A percentile compares a stretch with the other conserved stretches of the same genome.
These are phyloP conservation scores for Rhodamnia argentea DNA, from an alignment of 345 rosid species.

Conservation along the genomic window DNA sequence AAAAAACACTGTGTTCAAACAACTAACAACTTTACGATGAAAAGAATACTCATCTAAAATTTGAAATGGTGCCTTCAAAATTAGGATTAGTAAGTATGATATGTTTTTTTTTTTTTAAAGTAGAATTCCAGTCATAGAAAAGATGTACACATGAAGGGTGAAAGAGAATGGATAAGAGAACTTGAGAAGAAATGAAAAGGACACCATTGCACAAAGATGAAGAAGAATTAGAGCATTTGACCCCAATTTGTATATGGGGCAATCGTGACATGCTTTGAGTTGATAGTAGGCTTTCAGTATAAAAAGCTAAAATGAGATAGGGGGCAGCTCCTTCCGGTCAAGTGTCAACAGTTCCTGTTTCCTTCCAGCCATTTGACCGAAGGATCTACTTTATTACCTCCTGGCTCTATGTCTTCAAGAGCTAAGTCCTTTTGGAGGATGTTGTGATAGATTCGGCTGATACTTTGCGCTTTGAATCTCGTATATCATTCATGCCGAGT, in stretches of 20 bases:
- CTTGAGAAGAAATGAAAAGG: not conserved
- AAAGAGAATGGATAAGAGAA: not conserved
- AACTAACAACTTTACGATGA: not conserved
- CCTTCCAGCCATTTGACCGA: not conserved
- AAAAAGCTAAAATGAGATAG: not conserved
- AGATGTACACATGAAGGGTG: not conserved
- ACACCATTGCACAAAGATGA: not conserved
- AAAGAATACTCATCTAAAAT: not conserved
- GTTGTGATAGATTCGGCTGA: not conserved
- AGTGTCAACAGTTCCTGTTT: not conserved
- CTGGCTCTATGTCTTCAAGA: not conserved
- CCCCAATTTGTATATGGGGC: not conserved
- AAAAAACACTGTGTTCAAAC: not conserved
- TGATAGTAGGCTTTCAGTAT: not conserved
- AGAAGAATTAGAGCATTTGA: not conserved
- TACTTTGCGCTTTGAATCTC: not conserved
- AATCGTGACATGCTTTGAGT: not conserved
- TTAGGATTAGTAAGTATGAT: not conserved
- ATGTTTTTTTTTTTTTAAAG: not conserved
- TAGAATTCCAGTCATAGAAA: not conserved
- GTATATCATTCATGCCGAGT: fast-evolving
- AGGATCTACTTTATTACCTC: not conserved
- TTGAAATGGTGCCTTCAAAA: not conserved
- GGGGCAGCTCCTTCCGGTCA: not conserved
- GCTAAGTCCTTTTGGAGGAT: not conserved